Evolutionary conservation across 108 stramenopile species (phyloP), one percentile per base, ranked within the genome.

Genomic region (Stephanodiscus triporus): DNA sequence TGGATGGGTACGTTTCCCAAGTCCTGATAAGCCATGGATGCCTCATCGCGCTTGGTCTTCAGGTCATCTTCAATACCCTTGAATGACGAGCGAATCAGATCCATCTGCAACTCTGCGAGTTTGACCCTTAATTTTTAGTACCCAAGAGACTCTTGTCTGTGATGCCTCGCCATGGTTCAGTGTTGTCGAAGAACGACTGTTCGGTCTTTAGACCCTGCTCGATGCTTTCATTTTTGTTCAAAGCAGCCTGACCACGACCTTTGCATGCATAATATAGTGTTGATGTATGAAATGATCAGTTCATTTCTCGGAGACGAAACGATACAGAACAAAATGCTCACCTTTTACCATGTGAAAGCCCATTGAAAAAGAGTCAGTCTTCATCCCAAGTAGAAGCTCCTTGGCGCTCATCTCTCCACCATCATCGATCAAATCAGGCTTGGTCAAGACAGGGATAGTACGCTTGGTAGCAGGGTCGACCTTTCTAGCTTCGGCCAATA

Each of bases 391-490:
- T 45, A 90, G 74, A 27, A 87, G 72, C 6, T 86, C 79, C 37
- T 74, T 48, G 9, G 88, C 86, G 27, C 70, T 68, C 23, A 56
- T 23, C 66, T 90, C 85, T 54, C 70, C 86, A 0, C 89, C 89
- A 36, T 59, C 78, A 75, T 91, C 91, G 43, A 97, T 87, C 48
- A 95, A 73, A 76, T 97, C 97, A 9, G 94, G 91, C 69, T 97
- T 97, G 7, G 97, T 97, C 16, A 96, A 62, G 34, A 96, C 95
- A 9, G 92, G 93, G 49, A 96, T 84, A 6, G 95, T 97, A 4
- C 94, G 87, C 58, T 71, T 40, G 17, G 88, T 88, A 14, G 57
- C 40, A 11, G 86, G 84, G 66, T 92, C 91, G 24, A 86, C 83
- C 38, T 66, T 42, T 47, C 58, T 48, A 10, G 87, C 32, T 47